Percentiles rank a stretch among this genome's conserved stretches.
These are phyloP conservation scores for Metschnikowia gelsemii DNA, from an alignment of 805 yeast genomes.

Conservation along the genomic window DNA sequence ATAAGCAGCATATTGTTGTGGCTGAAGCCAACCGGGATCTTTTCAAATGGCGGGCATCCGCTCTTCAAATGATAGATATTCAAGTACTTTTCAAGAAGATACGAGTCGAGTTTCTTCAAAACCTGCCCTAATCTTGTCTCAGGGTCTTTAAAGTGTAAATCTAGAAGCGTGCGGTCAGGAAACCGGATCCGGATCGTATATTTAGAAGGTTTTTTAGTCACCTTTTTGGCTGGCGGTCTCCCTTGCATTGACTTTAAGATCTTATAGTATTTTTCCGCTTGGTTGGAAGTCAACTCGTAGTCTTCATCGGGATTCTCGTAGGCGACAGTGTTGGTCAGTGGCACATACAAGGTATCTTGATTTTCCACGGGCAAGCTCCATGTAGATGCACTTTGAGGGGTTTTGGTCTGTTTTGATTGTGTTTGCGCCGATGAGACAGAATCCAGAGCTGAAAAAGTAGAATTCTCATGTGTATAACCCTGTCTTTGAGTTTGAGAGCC, in stretches of 20 bases:
- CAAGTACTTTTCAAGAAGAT: constrained; percentile 28
- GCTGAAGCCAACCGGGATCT: constrained; percentile 27
- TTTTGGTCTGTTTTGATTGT: not conserved
- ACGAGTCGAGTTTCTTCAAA: constrained; percentile 35
- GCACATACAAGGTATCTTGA: constrained; percentile 17
- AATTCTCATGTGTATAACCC: too few species aligned
- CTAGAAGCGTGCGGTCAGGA: constrained; percentile 39
- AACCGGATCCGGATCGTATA: constrained; percentile 37
- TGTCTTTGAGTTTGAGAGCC: too few species aligned
- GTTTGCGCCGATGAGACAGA: not conserved
- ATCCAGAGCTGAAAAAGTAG: too few species aligned
- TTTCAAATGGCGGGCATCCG: constrained; percentile 41
- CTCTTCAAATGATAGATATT: constrained; percentile 33
- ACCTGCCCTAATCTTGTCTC: constrained; percentile 35
- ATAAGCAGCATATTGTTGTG: constrained; percentile 27
- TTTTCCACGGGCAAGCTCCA: constrained; percentile 12
- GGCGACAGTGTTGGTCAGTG: constrained; percentile 7
- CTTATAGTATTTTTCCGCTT: constrained; percentile 39
- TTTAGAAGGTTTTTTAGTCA: constrained; percentile 22
- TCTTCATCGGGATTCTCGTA: constrained; percentile 46
- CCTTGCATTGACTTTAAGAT: constrained; percentile 29
- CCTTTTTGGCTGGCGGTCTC: constrained; percentile 17
- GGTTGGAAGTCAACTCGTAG: constrained; percentile 39
- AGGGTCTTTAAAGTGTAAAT: constrained; percentile 31
- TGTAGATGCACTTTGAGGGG: not conserved